Base-by-base conservation (phyloP, 345 rosid genomes). In the Melastoma malabathricum region DNA sequence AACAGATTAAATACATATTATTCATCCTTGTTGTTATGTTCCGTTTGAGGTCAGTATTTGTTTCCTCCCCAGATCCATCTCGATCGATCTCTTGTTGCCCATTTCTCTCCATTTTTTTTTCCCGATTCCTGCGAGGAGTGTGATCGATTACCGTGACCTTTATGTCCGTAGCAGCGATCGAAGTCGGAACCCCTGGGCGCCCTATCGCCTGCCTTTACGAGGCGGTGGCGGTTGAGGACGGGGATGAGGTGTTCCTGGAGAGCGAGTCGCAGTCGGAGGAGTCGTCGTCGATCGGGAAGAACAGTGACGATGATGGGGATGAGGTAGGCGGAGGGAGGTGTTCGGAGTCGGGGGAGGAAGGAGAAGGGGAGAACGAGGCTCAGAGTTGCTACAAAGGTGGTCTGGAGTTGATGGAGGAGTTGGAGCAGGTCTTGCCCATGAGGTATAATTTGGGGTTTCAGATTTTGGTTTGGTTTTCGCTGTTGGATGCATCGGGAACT, bases 361-460 rank as follows among this genome's bases (percentile, higher is more conserved):
- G 50, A 19, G 63, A 55, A 19, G 69, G 58, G 46, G 81, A 74
- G 17, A 64, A 65, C 64, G 93, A 81, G 65, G 85, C 71, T 8
- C 76, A 84, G 71, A 81, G 85, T 49, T 54, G 69, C 9, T 81
- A 72, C 52, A 76, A 74, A 18, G 71, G 79, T 6, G 66, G 80
- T 34, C 59, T 78, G 48, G 73, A 70, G 34, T 54, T 74, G 71
- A 71, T 78, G 85, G 70, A 81, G 25, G 69, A 81, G 15, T 68
- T 84, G 6, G 83, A 84, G 59, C 72, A 81, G 65, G 83, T 63
- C 54, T 63, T 83, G 57, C 86, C 92, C 2, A 51, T 73, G 15
- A 83, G 92, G 92, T 82, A 51, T 34, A 8, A 10, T 17, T 16
- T 50, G 45, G 15, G 31, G 29, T 25, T 48, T 44, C 29, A 34